Conservation (phyloP, 352 stramenopile genomes). For the Globisporangium lucens region DNA sequence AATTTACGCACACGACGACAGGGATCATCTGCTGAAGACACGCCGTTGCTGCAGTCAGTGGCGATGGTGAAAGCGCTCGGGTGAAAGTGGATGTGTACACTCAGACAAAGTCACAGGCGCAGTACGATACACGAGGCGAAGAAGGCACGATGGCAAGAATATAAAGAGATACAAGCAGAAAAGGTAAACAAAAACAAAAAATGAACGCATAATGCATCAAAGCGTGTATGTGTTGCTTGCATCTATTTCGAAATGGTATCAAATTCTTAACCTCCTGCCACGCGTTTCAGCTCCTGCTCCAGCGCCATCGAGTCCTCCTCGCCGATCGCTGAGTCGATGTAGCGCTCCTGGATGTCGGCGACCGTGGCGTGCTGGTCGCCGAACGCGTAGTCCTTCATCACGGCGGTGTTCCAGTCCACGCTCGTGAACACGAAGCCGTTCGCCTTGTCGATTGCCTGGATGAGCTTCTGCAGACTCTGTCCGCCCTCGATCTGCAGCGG, state of each 20-base stretch:
- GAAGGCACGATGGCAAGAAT: not conserved
- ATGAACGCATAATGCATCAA: constrained; percentile 7
- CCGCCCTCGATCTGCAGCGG: constrained; percentile 80
- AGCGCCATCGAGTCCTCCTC: constrained; percentile 29
- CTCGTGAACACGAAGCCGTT: constrained; percentile 82
- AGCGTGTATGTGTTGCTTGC: not conserved
- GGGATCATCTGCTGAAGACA: not conserved
- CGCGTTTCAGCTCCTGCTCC: constrained; percentile 34
- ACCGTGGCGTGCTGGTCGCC: constrained; percentile 44
- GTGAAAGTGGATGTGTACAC: not conserved
- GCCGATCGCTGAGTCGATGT: constrained; percentile 36
- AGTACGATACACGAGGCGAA: not conserved
- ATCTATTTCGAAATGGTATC: not conserved
- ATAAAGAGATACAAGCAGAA: constrained; percentile 1
- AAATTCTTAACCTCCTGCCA: constrained; percentile 12
- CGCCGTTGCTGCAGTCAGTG: not conserved
- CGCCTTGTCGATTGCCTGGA: constrained; percentile 79
- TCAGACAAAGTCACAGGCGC: not conserved
- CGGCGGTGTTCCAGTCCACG: constrained; percentile 74
- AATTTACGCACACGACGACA: constrained; percentile 23
- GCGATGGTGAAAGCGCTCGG: not conserved
- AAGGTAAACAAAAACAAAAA: constrained; percentile 2
- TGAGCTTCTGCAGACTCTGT: constrained; percentile 54
- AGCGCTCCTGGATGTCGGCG: constrained; percentile 67
- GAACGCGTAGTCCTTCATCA: constrained; percentile 72